Conservation (phyloP, 176 grass and related monocot genomes). For the Cocos nucifera region DNA sequence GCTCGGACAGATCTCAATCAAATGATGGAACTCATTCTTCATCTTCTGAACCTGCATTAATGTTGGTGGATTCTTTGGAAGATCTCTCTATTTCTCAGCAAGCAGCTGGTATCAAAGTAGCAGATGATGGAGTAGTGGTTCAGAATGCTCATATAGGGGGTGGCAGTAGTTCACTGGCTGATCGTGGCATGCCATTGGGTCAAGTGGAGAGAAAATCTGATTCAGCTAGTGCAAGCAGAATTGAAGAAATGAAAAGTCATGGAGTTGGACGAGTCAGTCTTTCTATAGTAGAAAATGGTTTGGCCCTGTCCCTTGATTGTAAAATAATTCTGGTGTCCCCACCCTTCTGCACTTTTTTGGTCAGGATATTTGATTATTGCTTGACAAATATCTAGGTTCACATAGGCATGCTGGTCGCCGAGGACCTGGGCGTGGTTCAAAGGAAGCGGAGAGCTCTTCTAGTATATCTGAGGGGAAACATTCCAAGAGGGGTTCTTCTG, state of each 20-base stretch:
- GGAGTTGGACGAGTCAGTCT: constrained; percentile 33
- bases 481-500: constrained; percentile 54
- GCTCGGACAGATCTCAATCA: constrained; percentile 49
- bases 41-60: constrained; percentile 29
- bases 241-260: constrained; percentile 44
- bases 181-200: constrained; percentile 23
- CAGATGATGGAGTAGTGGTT: neutral
- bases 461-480: constrained; percentile 63
- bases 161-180: constrained; percentile 15
- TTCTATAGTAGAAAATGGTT: constrained; percentile 67
- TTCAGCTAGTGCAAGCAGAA: constrained; percentile 14
- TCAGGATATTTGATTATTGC: neutral
- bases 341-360: constrained; percentile 2
- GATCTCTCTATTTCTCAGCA: constrained; percentile 32
- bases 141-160: neutral
- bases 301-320: constrained; percentile 1
- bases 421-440: constrained; percentile 45
- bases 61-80: constrained; percentile 35
- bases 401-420: constrained; percentile 69
- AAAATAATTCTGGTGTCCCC: neutral
- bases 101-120: constrained; percentile 37
- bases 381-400: constrained; percentile 33
- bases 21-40: constrained; percentile 24
- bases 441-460: constrained; percentile 60
- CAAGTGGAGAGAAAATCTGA: constrained; percentile 75